Base-by-base conservation (phyloP, 306 rosid genomes). In the Fragaria iinumae region DNA sequence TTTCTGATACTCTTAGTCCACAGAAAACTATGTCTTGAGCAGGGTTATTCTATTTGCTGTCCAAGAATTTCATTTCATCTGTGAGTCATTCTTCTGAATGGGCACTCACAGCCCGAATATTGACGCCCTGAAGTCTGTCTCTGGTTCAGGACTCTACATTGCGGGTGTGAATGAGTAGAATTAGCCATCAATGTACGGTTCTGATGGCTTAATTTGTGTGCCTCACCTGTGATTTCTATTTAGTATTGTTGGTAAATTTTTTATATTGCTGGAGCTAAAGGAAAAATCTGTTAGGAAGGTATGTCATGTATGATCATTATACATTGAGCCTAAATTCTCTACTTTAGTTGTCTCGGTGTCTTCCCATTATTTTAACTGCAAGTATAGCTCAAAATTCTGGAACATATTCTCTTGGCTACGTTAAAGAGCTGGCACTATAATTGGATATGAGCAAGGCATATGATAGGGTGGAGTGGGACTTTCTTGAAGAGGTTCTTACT, bases 41-140 rank as follows among this genome's bases (percentile, higher is more conserved):
- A 74, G 77, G 69, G 44, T 73, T 21, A 36, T 59, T 41, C 38
- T 9, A 5, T 59, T 41, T 43, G 67, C 53, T 25, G 77, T 73
- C 67, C 11, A 4, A 56, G 41, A 62, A 38, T 72, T 36, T 53
- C 65, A 11, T 72, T 72, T 17, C 39, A 62, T 64, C 20, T 64
- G 56, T 25, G 29, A 27, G 39, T 11, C 41, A 62, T 29, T 62
- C 41, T 62, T 62, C 41, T 29, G 39, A 62, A 27, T 27, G 66
- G 18, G 18, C 67, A 60, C 67, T 36, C 45, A 34, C 45, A 36
- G 45, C 69, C 32, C 25, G 9, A 36, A 36, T 36, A 18, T 65
- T 34, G 47, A 65, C n/a, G 23, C 47, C 69, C 69, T 64, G 69
- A 64, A 64, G 69, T 18, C 23, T 62, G 17, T 63, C 45, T 63